These are phyloP conservation scores for Haematococcus lacustris DNA, from an alignment of 139 green algal genomes.

Conservation along the genomic window DNA sequence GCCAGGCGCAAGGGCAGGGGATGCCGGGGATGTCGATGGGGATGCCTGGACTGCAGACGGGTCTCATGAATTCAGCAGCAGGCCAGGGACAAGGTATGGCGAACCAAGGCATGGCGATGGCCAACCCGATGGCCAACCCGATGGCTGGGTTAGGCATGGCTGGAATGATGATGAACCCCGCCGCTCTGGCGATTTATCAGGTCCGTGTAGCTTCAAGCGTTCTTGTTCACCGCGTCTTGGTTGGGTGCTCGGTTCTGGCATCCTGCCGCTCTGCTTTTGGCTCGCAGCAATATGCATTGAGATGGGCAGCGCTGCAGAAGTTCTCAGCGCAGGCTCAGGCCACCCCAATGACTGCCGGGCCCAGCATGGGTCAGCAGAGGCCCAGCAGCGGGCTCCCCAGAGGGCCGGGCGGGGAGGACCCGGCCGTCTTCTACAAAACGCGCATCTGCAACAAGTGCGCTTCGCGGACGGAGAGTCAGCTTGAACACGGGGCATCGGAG, in stretches of 20 bases:
- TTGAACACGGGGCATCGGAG: neutral
- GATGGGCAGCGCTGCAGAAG: constrained; percentile 25
- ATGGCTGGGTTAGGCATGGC: too few relatives aligned
- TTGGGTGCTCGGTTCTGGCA: neutral
- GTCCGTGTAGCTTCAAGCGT: neutral
- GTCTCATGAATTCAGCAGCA: neutral
- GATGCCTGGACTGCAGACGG: neutral
- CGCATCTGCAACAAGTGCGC: constrained; percentile 44
- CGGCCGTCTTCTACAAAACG: constrained; percentile 28
- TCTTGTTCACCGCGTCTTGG: neutral
- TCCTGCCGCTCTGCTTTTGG: neutral
- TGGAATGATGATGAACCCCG: constrained; percentile 16
- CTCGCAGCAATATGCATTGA: constrained; percentile 32
- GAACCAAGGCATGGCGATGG: constrained; percentile 9
- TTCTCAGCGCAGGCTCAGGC: constrained; percentile 3
- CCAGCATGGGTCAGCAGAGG: neutral
- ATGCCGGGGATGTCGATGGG: neutral
- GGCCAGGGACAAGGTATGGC: too few relatives aligned
- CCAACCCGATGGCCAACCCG: too few relatives aligned
- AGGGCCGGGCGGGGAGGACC: neutral
- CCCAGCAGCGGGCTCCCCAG: neutral
- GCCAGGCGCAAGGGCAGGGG: neutral
- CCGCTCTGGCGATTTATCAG: constrained; percentile 16
- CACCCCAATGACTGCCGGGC: neutral
- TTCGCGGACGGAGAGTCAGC: neutral